These are phyloP conservation scores for Heliamphora pulchella DNA, from an alignment of 179 eudicot species.

Conservation along the genomic window DNA sequence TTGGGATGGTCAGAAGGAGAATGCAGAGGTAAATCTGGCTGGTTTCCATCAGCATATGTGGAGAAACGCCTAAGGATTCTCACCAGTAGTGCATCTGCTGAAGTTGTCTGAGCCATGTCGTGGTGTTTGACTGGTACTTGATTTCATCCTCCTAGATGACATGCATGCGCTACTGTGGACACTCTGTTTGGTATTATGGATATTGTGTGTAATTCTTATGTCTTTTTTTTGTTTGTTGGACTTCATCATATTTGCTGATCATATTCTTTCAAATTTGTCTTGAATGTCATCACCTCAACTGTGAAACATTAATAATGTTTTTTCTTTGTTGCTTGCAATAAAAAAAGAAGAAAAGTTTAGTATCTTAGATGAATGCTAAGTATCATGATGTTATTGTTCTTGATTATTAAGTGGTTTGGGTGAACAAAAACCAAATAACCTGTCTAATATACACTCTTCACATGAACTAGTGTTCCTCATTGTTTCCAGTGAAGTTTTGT, in stretches of 20 bases:
- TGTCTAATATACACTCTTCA: background rate
- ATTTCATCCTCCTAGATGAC: conserved; percentile 3
- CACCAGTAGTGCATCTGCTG: conserved; percentile 44
- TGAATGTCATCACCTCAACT: background rate
- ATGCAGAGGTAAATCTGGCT: conserved; percentile 83
- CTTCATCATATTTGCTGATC: background rate
- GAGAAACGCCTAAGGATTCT: conserved; percentile 71
- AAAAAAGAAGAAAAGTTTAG: background rate
- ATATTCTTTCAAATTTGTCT: background rate
- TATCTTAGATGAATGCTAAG: background rate
- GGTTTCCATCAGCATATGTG: conserved; percentile 84
- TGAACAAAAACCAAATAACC: background rate
- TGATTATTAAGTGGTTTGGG: background rate
- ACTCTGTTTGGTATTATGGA: background rate
- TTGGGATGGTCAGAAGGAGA: conserved; percentile 96
- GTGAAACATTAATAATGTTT: background rate
- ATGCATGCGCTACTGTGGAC: background rate
- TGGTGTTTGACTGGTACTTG: conserved; percentile 13
- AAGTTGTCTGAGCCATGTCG: conserved; percentile 33
- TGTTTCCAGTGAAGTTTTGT: background rate
- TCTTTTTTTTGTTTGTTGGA: background rate
- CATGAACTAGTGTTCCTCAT: background rate
- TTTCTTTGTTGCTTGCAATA: conserved; percentile 3
- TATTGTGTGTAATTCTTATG: background rate
- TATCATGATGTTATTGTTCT: background rate